phyloP scores from a whole-genome alignment of 257 asterid genomes.

The Penstemon eatonii region DNA sequence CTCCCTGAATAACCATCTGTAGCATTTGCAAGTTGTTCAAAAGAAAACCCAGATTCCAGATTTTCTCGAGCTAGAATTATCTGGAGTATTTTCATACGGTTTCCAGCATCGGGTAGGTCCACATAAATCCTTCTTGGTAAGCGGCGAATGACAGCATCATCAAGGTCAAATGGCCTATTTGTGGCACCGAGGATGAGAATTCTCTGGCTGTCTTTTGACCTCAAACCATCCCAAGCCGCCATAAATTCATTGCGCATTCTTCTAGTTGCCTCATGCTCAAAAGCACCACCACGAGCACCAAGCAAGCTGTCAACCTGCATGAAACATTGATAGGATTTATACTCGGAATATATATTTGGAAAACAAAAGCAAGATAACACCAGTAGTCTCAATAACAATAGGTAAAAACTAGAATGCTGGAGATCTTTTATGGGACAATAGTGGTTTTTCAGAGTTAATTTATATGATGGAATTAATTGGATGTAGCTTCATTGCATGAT shows the following conservation, averaged over 20 bases:
- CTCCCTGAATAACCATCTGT: conserved; percentile 99
- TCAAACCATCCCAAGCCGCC: conserved; percentile 99
- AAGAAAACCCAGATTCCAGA: conserved; percentile 62
- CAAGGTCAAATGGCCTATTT: conserved; percentile 98
- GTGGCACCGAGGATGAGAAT: conserved; percentile 97
- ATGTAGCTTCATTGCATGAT: no score
- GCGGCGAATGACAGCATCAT: conserved; percentile 99
- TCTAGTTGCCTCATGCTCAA: conserved; percentile 99
- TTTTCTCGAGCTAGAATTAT: conserved; percentile 81
- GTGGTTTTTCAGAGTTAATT: no score
- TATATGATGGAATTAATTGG: no score
- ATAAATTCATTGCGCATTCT: conserved; percentile 97
- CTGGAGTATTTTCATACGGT: conserved; percentile 83
- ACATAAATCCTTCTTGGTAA: conserved; percentile 94
- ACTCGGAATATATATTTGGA: no score
- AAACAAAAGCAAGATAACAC: conserved; percentile 22
- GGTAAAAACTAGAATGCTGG: not conserved
- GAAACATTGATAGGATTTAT: not conserved
- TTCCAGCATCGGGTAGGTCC: conserved; percentile 92
- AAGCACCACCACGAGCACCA: conserved; percentile 98
- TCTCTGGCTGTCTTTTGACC: conserved; percentile 92
- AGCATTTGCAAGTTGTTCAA: conserved; percentile 83
- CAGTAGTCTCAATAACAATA: not conserved
- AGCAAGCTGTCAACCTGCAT: conserved; percentile 96
- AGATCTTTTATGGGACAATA: no score